Percentiles rank a stretch among this genome's conserved stretches.
Evolutionary conservation across 225 moss, liverwort and hornwort species (phyloP).

Genomic region (Pseudoscleropodium purum): DNA sequence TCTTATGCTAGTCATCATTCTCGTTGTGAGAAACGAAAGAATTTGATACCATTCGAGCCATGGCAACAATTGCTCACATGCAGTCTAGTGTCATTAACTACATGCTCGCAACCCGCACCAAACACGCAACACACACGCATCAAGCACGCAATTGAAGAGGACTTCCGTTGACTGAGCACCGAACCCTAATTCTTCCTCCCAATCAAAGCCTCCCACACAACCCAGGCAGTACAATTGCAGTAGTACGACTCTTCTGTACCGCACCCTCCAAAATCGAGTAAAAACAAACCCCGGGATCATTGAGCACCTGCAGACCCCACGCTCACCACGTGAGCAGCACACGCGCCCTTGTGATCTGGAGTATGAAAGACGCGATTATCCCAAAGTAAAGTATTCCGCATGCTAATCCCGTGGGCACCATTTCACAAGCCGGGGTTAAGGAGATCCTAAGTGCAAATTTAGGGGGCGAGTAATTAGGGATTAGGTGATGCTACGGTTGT

Average conservation of each 20-base stretch:
- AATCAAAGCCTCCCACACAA: neutral
- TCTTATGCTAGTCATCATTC: neutral
- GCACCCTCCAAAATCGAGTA: neutral
- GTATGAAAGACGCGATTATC: neutral
- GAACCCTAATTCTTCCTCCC: neutral
- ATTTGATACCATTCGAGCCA: neutral
- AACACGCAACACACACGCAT: neutral
- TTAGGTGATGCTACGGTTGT: neutral
- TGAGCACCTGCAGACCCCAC: neutral
- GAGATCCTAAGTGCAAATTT: neutral
- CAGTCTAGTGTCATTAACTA: neutral
- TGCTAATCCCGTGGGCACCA: neutral
- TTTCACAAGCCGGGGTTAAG: neutral
- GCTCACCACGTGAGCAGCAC: slow-evolving; percentile 12
- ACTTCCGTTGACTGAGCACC: neutral
- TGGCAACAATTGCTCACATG: neutral
- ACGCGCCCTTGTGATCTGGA: slow-evolving; percentile 5
- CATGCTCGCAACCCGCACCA: neutral
- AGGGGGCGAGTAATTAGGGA: neutral
- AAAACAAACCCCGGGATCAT: neutral
- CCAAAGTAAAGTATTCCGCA: neutral
- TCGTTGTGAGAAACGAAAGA: neutral
- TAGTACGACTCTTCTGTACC: neutral
- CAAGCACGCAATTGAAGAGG: neutral
- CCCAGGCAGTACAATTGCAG: neutral